Conservation (phyloP, 257 asterid species). For the Capsicum baccatum region DNA sequence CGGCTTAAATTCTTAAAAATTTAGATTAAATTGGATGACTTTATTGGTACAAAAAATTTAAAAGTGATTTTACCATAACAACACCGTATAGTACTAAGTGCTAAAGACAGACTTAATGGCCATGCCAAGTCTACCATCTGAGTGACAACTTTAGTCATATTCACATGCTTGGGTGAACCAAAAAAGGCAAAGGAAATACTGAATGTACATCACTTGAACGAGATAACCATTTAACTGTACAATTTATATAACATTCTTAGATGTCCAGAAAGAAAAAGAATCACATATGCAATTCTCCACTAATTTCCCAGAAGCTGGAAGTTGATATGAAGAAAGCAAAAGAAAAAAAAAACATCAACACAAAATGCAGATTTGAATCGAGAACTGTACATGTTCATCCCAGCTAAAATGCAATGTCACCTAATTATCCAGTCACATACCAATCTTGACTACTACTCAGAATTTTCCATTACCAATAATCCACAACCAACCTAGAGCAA, state of each 20-base stretch:
- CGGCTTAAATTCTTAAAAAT: not conserved
- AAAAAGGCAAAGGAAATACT: not conserved
- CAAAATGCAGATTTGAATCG: not conserved
- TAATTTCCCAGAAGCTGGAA: slow-evolving; percentile 13
- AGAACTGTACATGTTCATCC: not conserved
- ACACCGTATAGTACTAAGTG: not conserved
- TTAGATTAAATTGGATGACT: not conserved
- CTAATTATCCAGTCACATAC: not conserved
- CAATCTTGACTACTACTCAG: slow-evolving; percentile 32
- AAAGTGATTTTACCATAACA: not conserved
- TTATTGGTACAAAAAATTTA: not conserved
- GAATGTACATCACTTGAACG: not conserved
- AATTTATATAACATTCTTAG: not conserved
- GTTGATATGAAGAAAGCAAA: not conserved
- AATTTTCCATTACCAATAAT: slow-evolving; percentile 62
- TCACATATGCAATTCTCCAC: not conserved
- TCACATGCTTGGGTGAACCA: not conserved
- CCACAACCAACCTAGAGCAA: slow-evolving; percentile 86
- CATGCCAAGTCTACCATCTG: not conserved
- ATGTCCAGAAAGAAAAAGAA: not conserved
- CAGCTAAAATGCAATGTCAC: not conserved
- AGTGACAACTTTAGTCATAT: not conserved
- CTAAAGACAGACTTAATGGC: not conserved
- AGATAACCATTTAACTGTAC: not conserved
- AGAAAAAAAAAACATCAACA: not conserved